Evolutionary conservation across 2,329 filamentous ascomycete species (phyloP), one percentile per base, ranked within the genome.

Genomic region (Talaromyces marneffei): DNA sequence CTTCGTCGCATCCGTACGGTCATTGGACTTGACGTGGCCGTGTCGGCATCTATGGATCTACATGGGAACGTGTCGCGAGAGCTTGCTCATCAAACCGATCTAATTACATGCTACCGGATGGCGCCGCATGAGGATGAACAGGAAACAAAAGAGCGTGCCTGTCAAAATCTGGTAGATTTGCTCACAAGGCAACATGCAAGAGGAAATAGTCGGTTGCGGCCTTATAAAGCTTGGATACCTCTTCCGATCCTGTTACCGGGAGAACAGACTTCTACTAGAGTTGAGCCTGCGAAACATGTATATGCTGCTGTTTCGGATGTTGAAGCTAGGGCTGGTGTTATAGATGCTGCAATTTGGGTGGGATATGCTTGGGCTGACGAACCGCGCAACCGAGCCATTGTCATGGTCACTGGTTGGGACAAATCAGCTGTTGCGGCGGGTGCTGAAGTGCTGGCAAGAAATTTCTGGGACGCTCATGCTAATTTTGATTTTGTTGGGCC

Each of bases 301-400:
- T 84, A 84, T 63, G 78, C 72, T 1, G 75, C 78, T 0, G 75
- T 84, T 0, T 74, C 80, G 0, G 68, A 65, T 0, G 75, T 82
- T 0, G 80, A 80, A 66, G 71, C 71, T 0, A 62, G 64, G 8
- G 65, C 74, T 0, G 78, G 76, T 0, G 71, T 83, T 1, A 69
- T 83, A 12, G 82, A 84, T 65, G 81, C 81, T 0, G 80, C 80
- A 0, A 75, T 83, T 29, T 84, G 82, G 81, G 81, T 83, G 0
- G 82, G 82, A 2, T 84, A 84, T 64, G 78, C 81, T 0, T 83
- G 82, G 82, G 82, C 82, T 0, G 82, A 84, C 62, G 81, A 82
- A 66, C 80, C 79, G 23, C 75, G 82, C 20, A 82, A 83, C 61
- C 74, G 78, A 6, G 82, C 80, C 0, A 78, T 70, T 2, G 75